phyloP scores from a whole-genome alignment of 139 green algal genomes.

The Haematococcus lacustris region DNA sequence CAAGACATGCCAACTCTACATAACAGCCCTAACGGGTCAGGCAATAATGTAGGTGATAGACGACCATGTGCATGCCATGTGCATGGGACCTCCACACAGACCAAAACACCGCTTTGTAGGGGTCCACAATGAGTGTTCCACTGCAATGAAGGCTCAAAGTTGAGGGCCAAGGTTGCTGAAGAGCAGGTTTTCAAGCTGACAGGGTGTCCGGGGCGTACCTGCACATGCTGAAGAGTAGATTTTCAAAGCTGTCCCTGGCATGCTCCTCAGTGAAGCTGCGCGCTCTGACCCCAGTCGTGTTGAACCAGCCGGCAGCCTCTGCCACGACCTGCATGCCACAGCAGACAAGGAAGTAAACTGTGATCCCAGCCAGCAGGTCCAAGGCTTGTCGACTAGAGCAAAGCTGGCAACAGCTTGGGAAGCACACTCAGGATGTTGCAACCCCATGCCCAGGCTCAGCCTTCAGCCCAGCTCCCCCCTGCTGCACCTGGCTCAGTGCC shows the following conservation, averaged over 20 bases:
- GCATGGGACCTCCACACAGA: no score
- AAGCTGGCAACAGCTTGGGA: no score
- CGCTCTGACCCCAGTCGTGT: slow-evolving; percentile 29
- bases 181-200: background rate
- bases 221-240: slow-evolving; percentile 88
- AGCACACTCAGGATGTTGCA: no score
- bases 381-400: no score
- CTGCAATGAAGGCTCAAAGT: background rate
- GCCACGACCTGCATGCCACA: slow-evolving; percentile 42
- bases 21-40: background rate
- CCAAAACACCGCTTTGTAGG: background rate
- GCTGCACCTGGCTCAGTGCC: no score
- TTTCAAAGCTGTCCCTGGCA: slow-evolving; percentile 87
- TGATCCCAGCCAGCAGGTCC: no score
- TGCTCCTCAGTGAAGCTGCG: slow-evolving; percentile 67
- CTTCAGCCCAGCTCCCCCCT: no score
- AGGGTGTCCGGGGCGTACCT: slow-evolving; percentile 32
- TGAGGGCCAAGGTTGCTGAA: background rate
- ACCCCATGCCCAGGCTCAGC: no score
- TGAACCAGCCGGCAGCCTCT: slow-evolving; percentile 53
- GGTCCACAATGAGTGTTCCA: no score
- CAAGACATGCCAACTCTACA: no score
- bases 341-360: no score
- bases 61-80: no score
- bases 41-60: background rate